Percentiles rank a stretch among this genome's conserved stretches.
phyloP scores from a whole-genome alignment of 768 basidiomycete genomes.

The Phanerochaete carnosa region DNA sequence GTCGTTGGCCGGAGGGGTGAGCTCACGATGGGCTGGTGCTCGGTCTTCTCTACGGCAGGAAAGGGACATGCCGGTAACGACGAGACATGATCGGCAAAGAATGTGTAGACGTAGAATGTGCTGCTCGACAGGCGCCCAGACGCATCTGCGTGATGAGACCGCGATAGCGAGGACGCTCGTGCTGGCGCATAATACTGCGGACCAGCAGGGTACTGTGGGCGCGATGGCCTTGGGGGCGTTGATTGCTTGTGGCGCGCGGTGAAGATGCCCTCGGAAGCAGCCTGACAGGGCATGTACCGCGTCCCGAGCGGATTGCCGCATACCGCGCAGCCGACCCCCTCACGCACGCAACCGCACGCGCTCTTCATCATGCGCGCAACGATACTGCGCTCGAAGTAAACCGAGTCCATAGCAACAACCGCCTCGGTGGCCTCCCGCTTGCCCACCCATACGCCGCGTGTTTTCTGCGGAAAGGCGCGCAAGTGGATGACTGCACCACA shows the following conservation, averaged over 20 bases:
- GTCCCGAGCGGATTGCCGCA: conserved; percentile 70
- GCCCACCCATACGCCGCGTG: conserved; percentile 57
- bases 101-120: conserved; percentile 31
- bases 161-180: conserved; percentile 4
- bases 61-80: neutral
- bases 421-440: conserved; percentile 47
- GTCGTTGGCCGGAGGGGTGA: neutral
- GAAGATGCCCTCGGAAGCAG: conserved; percentile 42
- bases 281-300: conserved; percentile 57
- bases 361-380: conserved; percentile 49
- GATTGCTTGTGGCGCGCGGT: conserved; percentile 37
- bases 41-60: neutral
- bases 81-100: conserved; percentile 35
- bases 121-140: conserved; percentile 5
- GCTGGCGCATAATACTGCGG: conserved; percentile 26
- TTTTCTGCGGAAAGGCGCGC: conserved; percentile 49
- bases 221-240: conserved; percentile 25
- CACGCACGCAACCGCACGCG: conserved; percentile 63
- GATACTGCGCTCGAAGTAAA: conserved; percentile 52
- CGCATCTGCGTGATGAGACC: neutral
- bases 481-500: conserved; percentile 63
- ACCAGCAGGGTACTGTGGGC: conserved; percentile 20
- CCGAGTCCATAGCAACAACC: conserved; percentile 53
- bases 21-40: neutral
- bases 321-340: conserved; percentile 63